Evolutionary conservation across 1,284 basidiomycete species (phyloP).

Genomic region (Heterobasidion occidentale): DNA sequence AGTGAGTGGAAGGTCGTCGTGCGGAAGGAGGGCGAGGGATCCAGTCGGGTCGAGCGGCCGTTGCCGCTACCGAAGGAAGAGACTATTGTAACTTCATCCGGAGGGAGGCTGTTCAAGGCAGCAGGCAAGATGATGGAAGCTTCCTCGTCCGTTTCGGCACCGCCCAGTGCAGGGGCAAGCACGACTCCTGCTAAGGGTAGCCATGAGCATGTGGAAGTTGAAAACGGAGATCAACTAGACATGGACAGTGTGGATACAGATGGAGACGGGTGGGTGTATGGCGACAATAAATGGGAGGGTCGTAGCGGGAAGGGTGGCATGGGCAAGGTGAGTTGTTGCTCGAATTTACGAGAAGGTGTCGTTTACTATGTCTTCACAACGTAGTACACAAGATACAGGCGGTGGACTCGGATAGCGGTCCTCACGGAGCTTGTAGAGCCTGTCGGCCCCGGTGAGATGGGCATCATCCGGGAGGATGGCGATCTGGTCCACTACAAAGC

Average conservation of each 20-base stretch:
- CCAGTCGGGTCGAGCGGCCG: constrained; percentile 48
- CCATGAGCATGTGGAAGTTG: constrained; percentile 12
- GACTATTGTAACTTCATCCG: constrained; percentile 15
- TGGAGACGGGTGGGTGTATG: constrained; percentile 88
- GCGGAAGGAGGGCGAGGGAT: constrained; percentile 39
- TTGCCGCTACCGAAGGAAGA: constrained; percentile 47
- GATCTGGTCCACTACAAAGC: constrained; percentile 2
- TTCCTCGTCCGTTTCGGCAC: constrained; percentile 25
- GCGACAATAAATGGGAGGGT: constrained; percentile 94
- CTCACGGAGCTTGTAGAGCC: constrained; percentile 66
- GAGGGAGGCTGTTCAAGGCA: constrained; percentile 17
- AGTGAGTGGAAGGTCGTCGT: constrained; percentile 79
- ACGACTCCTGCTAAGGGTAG: constrained; percentile 7
- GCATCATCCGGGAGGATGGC: constrained; percentile 14
- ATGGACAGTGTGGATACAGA: constrained; percentile 62
- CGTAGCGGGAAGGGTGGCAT: constrained; percentile 72
- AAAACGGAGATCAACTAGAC: constrained; percentile 19
- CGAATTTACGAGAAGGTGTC: neutral
- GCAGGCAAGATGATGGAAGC: constrained; percentile 34
- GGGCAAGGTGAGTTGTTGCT: constrained; percentile 52
- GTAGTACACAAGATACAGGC: constrained; percentile 75
- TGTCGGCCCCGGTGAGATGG: constrained; percentile 30
- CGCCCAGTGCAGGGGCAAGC: constrained; percentile 18
- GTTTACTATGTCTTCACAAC: neutral
- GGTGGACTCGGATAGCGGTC: constrained; percentile 80